Evolutionary conservation across 2,329 filamentous ascomycete genomes (phyloP), one percentile per base, ranked within the genome.

Genomic region (Botrytis pseudocinerea): DNA sequence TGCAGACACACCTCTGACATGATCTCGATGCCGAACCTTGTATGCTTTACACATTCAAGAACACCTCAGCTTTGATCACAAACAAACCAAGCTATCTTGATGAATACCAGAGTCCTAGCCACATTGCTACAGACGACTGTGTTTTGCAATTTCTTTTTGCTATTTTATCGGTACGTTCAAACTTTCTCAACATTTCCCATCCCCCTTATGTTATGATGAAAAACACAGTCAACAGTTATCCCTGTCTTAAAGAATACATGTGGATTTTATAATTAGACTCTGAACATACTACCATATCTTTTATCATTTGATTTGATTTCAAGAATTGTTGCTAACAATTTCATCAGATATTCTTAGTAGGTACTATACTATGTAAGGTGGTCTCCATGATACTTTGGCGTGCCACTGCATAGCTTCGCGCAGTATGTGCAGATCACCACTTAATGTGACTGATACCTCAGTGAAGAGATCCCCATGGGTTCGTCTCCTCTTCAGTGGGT

Each of bases 251-350:
- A 59, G 65, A 42, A 60, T 60, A 57, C 63, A 72, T 72, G 70
- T 72, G 70, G 70, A 72, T 71, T 71, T 71, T 71, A 59, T 72
- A 72, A 72, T 72, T 72, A 72, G 70, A 72, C 70, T 72, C 70
- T 72, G 70, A 72, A 72, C 42, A 69, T 48, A 69, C 25, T 48
- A 40, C 38, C 51, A 72, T 38, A 28, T 32, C 14, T 28, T 7
- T 68, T 68, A 7, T 61, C 20, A 5, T 69, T 69, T 61, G 32
- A 66, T 69, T 59, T 28, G 57, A n/a, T 40, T 14, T 69, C 44
- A 38, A 69, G 63, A 61, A 69, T 44, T 42, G 16, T 42, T 40
- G 46, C 70, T 72, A 51, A 72, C 40, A 61, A 44, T 38, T 18
- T 57, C 2, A 63, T 40, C 28, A 51, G 59, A 44, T 71, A 18